Base-by-base conservation (phyloP, 1,139 yeast genomes). In the Meyerozyma guilliermondii region DNA sequence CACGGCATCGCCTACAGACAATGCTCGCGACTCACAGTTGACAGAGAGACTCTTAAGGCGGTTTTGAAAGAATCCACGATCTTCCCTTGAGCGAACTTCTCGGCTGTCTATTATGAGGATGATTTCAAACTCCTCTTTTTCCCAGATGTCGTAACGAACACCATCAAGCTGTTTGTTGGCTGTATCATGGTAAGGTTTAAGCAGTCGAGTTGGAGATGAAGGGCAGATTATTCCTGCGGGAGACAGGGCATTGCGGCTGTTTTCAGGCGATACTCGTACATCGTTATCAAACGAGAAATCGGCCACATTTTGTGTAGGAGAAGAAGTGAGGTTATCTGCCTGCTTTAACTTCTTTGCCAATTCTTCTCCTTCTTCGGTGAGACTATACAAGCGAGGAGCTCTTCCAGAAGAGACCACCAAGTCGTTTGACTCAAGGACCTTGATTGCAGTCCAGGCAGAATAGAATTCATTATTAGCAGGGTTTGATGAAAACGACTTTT, bases 1-100 rank as follows among this genome's bases (percentile, higher is more conserved):
- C 8, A 86, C 53, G 1, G 84, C 81, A 66, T 94, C 99, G 1
- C 98, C 98, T 2, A 91, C 79, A 0, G 95, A 68, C 33, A 94
- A 66, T 1, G 85, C 69, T 40, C 78, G 63, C 0, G 76, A 77
- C 18, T 78, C 83, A 41, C 80, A 71, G 4, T 65, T 61, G 1
- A 86, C 66, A 0, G 81, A 81, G 22, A 72, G 60, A 11, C 67
- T 56, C 1, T 54, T 56, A n/a, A 92, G 65, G 35, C 83, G 77
- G 4, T 68, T 71, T 6, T 69, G 63, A 55, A 87, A 87, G 56
- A 74, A 84, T 46, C 80, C 83, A 13, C 92, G 65, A 35, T 87
- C 89, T 31, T 58, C 65, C 45, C 66, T 68, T 0, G 91, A 79
- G 48, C 68, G 62, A 5, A 89, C 72, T 62, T 94, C 99, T 50